These are phyloP conservation scores for Citrullus amarus DNA, from an alignment of 306 rosid species.

Conservation along the genomic window DNA sequence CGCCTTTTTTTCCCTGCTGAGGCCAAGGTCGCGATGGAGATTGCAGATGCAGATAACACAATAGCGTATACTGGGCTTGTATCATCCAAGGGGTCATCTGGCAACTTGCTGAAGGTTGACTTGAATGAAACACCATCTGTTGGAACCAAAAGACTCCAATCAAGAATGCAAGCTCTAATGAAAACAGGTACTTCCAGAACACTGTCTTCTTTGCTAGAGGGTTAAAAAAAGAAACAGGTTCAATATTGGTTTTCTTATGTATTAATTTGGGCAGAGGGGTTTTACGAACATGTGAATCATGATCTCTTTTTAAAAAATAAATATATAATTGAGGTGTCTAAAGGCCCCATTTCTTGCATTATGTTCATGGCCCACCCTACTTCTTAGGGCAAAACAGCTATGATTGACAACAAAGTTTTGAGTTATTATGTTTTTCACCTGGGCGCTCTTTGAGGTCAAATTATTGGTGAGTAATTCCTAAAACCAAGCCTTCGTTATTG, in stretches of 20 bases:
- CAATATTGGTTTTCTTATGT: neutral
- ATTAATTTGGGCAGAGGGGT: neutral
- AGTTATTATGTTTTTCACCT: neutral
- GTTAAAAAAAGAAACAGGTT: neutral
- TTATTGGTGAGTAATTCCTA: neutral
- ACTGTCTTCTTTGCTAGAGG: neutral
- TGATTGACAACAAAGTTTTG: neutral
- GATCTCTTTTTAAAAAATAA: neutral
- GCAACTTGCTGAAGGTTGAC: constrained; percentile 54
- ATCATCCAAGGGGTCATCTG: constrained; percentile 34
- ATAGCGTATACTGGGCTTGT: constrained; percentile 12
- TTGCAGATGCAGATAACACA: constrained; percentile 52
- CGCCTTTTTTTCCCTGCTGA: constrained; percentile 61
- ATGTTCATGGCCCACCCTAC: neutral
- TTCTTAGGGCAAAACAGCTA: neutral
- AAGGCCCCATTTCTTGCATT: neutral
- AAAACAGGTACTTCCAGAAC: constrained; percentile 54
- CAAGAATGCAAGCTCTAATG: constrained; percentile 42
- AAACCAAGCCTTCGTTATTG: neutral
- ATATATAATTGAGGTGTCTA: neutral
- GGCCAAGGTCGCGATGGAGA: constrained; percentile 72
- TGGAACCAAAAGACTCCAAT: constrained; percentile 48
- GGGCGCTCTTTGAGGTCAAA: neutral
- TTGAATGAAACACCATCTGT: constrained; percentile 63
- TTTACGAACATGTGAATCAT: neutral